Evolutionary conservation across 2,329 filamentous ascomycete species (phyloP), one percentile per base, ranked within the genome.

Genomic region (Exophiala bonariae): DNA sequence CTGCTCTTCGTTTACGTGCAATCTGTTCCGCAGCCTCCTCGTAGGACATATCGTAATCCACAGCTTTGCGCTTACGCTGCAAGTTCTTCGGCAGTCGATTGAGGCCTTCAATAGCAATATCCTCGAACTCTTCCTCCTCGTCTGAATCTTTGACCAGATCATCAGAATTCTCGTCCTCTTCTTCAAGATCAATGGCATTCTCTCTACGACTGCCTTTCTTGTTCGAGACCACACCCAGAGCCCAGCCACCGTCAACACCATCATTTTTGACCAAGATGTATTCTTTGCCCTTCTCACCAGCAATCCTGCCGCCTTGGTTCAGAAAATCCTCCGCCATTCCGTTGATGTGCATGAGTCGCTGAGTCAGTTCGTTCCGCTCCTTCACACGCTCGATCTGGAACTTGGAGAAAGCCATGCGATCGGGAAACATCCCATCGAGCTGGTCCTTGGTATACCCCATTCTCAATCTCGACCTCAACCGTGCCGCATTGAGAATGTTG

Each of bases 401-500:
- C 52, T 79, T 86, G 1, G 91, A 96, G 63, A 99, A 99, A 1
- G 86, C 93, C 90, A 99, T 96, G 19, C 93, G 83, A 65, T 99
- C 87, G 0, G 93, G 92, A 64, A 99, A 99, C 93, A 99, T 99
- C 36, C 78, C 81, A 58, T 97, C 91, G 11, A 99, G 71, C 68
- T 99, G 93, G 56, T 99, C 92, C 67, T 97, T 97, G 47, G 89
- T 95, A 60, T 96, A 81, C 0, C 93, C 93, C 92, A 99, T 96
- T 63, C 93, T 82, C 61, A 99, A 75, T 43, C 93, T 80, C 66
- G 89, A 96, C 47, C 93, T 78, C 52, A 99, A 65, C 52, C 93
- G 80, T 2, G 95, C 93, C 1, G 95, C 93, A 63, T 99, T 99
- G 17, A 99, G 72, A 43, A 99, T 99, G 60, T 97, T 97, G 73